Base-by-base conservation (phyloP, 208 protist genomes). In the Balamuthia mandrillaris region DNA sequence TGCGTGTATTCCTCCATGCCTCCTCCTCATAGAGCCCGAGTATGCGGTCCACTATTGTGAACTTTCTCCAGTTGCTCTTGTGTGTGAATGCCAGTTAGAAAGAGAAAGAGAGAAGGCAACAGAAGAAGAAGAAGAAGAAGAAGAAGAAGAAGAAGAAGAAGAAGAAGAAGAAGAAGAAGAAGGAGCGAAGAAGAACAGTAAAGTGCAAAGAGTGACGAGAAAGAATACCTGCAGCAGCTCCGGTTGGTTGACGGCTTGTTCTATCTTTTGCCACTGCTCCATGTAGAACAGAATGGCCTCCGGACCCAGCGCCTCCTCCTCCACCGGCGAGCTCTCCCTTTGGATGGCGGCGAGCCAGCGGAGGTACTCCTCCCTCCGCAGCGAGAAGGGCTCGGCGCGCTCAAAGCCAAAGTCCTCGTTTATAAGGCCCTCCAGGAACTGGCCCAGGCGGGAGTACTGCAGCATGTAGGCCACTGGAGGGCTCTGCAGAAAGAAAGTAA, bases 391-490 rank as follows among this genome's bases (percentile, higher is more conserved):
- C 16, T 42, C 35, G 24, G 39, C n/a, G n/a, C n/a, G 39, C 2
- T 27, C 18, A 0, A 42, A 29, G 4, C 7, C 51, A n/a, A 82
- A 82, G 75, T 82, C 75, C 0, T 47, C 75, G 37, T 82, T 82
- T 29, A 82, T 35, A 18, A 82, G 51, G 27, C 75, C 51, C 27
- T 82, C 75, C 75, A 82, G 60, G 54, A 66, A 33, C 51, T 82
- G 51, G 12, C 51, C 49, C 3, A 82, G 75, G 2, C 33, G 75
- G 51, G 27, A 60, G 16, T 82, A 82, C 21, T 60, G 52, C 39
- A 66, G 75, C 10, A 52, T 52, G 45, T 82, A 82, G 12, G 75
- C 75, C 18, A 82, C 75, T 37, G 75, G 75, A 9, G 74, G 75
- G 7, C 51, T 52, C 0, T 42, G 75, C 21, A 82, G 24, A 21